phyloP scores from a whole-genome alignment of 345 rosid species.

The Acer negundo region DNA sequence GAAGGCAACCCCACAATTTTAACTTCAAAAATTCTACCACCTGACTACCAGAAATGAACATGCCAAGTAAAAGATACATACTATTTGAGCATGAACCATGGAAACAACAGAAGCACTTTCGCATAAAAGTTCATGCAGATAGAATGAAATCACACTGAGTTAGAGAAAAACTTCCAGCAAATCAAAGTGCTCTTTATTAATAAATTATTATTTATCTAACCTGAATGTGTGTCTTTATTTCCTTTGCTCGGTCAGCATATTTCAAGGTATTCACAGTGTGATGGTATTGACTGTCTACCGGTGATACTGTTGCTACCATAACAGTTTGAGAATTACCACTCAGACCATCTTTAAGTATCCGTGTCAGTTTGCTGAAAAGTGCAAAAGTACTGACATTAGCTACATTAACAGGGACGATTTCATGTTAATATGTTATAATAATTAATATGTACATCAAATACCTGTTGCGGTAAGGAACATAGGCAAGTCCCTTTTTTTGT shows the following conservation, averaged over 20 bases:
- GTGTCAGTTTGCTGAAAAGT: conserved; percentile 62
- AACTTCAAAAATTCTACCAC: neutral
- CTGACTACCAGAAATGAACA: neutral
- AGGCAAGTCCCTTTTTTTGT: conserved; percentile 96
- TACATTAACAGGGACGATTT: neutral
- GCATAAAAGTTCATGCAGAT: neutral
- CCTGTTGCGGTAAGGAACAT: conserved; percentile 98
- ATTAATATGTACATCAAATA: conserved; percentile 24
- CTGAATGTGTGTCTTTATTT: conserved; percentile 91
- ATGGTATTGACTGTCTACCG: conserved; percentile 61
- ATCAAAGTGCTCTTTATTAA: neutral
- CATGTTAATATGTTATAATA: neutral
- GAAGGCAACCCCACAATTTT: neutral
- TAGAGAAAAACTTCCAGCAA: neutral
- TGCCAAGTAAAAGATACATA: neutral
- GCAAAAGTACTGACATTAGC: conserved; percentile 25
- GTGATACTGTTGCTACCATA: conserved; percentile 90
- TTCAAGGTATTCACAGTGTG: conserved; percentile 91
- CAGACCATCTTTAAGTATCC: conserved; percentile 97
- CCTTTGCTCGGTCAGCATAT: conserved; percentile 98
- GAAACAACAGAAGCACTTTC: neutral
- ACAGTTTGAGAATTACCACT: conserved; percentile 98
- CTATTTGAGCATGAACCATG: neutral
- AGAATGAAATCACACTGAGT: neutral
- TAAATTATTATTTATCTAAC: conserved; percentile 29